Base-by-base conservation (phyloP, 2,329 filamentous ascomycete genomes). In the Calonectria ilicicola region DNA sequence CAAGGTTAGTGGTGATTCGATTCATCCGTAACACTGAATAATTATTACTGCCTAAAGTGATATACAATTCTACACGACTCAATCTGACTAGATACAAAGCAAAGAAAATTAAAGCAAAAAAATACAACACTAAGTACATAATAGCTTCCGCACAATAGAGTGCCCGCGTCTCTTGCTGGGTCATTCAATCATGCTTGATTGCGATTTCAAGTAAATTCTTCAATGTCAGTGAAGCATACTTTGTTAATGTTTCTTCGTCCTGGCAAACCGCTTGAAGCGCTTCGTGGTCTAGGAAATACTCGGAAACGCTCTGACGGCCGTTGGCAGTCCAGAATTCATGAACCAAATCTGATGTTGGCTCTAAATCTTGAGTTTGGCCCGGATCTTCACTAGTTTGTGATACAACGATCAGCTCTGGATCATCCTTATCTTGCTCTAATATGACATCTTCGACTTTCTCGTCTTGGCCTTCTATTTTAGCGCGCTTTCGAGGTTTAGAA, bases 161-260 rank as follows among this genome's bases (percentile, higher is more conserved):
- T 9, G 7, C 5, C 4, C 32, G 0, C 29, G 2, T 51, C 27
- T n/a, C n/a, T 32, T 14, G 6, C 15, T 12, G 7, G 8, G 9
- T 27, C 1, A 27, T 15, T 53, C 1, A 12, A 5, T 32, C 4
- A 19, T 3, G 9, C 1, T 2, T 5, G n/a, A 23, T 3, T 1
- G 5, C 7, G n/a, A 14, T 35, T 6, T 60, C 32, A 19, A 17
- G 21, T 9, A 60, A 32, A 21, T 10, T 12, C 35, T 26, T 5
- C 21, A 40, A 27, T 5, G 35, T n/a, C 21, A 40, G 9, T 2
- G 32, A 60, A 19, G 21, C 38, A 40, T 38, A 2, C 4, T 60
- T 4, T 1, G 14, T 2, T 1, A 60, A 19, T 19, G 7, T 40
- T 9, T 40, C n/a, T 12, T 60, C n/a, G 19, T 60, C 6, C 6